Percentiles rank a stretch among this genome's conserved stretches.
Evolutionary conservation across 1,284 basidiomycete species (phyloP).

Genomic region (Pseudomicrostroma phylloplanum): DNA sequence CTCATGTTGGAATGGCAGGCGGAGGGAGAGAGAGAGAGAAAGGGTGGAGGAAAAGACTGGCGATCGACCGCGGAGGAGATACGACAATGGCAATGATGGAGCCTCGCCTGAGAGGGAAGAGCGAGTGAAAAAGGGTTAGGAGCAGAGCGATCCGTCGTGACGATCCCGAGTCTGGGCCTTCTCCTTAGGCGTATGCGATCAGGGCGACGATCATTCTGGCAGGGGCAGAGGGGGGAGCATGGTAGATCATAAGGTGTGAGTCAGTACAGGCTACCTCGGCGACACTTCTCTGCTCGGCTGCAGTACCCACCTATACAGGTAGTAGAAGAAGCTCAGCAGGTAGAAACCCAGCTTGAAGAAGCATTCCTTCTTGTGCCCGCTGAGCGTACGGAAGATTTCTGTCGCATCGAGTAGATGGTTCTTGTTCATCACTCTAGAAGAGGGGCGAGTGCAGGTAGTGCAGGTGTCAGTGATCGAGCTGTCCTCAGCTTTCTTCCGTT

Average conservation of each 20-base stretch:
- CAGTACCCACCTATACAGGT: constrained; percentile 38
- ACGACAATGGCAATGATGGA: no score
- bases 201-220: constrained; percentile 6
- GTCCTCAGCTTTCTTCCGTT: no score
- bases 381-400: constrained; percentile 93
- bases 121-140: no score
- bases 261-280: not conserved
- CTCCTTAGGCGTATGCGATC: constrained; percentile 3
- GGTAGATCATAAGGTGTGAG: not conserved
- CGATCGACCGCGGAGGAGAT: no score
- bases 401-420: constrained; percentile 99
- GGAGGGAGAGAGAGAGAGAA: no score
- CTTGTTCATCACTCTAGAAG: constrained; percentile 75
- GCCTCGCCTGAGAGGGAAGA: no score
- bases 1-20: no score
- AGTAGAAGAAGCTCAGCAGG: constrained; percentile 50
- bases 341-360: constrained; percentile 57
- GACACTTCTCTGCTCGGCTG: not conserved
- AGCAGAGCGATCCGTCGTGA: no score
- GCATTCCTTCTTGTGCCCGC: constrained; percentile 82
- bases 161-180: no score
- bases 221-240: not conserved
- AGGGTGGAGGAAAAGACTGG: no score
- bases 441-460: constrained; percentile 49
- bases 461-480: not conserved